A percentile compares a stretch with the other conserved stretches of the same genome.
Conservation (phyloP, 2,329 filamentous ascomycete species). For the Fusarium globosum region DNA sequence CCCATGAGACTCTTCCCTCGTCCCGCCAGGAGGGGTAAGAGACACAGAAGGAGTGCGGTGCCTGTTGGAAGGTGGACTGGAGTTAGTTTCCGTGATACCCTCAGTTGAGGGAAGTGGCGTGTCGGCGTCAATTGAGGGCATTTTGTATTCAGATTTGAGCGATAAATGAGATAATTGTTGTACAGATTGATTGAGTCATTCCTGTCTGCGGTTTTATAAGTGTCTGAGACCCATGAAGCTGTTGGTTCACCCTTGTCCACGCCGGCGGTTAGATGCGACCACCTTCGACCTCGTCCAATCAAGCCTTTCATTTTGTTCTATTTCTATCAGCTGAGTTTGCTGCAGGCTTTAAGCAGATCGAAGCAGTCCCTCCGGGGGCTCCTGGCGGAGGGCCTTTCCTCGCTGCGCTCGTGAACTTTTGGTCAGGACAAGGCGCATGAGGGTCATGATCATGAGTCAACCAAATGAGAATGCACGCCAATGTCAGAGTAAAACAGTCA, state of each 20-base stretch:
- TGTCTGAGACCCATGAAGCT: not conserved
- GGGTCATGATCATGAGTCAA: not conserved
- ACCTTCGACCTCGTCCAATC: not conserved
- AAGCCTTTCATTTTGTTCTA: not conserved
- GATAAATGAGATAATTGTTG: not conserved
- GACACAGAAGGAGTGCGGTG: constrained; percentile 34
- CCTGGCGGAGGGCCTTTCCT: not conserved
- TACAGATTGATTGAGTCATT: not conserved
- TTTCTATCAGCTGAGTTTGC: not conserved
- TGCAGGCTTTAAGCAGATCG: not conserved
- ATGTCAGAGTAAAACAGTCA: not conserved
- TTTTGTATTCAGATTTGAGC: not conserved
- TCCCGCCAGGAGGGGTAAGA: constrained; percentile 6
- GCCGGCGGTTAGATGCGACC: constrained; percentile 5
- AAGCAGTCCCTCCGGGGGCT: not conserved
- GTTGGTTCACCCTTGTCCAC: constrained; percentile 6
- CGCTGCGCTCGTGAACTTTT: not conserved
- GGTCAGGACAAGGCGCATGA: not conserved
- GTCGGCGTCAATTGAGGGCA: not conserved
- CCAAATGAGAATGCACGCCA: not conserved
- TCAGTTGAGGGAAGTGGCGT: constrained; percentile 4
- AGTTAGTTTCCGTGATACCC: not conserved
- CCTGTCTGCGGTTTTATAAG: not conserved
- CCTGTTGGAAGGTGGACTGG: not conserved
- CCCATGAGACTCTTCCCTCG: not conserved